Base-by-base conservation (phyloP, 768 basidiomycete species). In the Leucosporidium creatinivorum region DNA sequence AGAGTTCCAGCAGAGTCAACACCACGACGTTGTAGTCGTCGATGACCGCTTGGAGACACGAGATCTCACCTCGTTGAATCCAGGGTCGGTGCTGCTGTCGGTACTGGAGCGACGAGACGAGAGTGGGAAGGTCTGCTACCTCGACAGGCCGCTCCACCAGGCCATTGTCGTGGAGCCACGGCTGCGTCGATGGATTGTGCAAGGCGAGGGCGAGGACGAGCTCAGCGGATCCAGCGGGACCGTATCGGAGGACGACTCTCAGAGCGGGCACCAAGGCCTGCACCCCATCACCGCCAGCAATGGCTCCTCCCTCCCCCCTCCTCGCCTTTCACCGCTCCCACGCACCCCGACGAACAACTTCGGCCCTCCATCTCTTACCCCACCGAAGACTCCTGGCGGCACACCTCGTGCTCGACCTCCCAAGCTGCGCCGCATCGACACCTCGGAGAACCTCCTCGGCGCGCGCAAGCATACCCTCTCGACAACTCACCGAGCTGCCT, bases 121-220 rank as follows among this genome's bases (percentile, higher is more conserved):
- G 19, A 25, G 12, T 15, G 51, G 36, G 26, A 26, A 17, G 39
- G 18, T 60, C 36, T 55, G n/a, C 26, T 66, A 55, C 47, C 47
- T 66, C 39, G 33, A 49, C 28, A 18, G 44, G 36, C 39, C n/a
- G 19, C 25, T 60, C 39, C 39, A 28, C 19, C 52, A 57, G 5
- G 63, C 58, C 18, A 39, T 58, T n/a, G 39, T 55, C 18, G 17
- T 12, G 1, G 52, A 61, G 30, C 36, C 59, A 17, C 19, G 52
- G 25, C 28, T 49, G 52, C 12, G 54, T 21, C 19, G 25, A 17
- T 66, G 65, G 65, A 44, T 66, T 44, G 65, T 66, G 9, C 25
- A 23, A 21, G 65, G 65, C 39, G 65, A 66, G 21, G 30, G 26
- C n/a, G 52, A 61, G 13, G 52, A 56, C 26, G 65, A 66, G 58